Evolutionary conservation across 2,329 filamentous ascomycete genomes (phyloP), one percentile per base, ranked within the genome.

Genomic region (Chaetomium olivaceum): DNA sequence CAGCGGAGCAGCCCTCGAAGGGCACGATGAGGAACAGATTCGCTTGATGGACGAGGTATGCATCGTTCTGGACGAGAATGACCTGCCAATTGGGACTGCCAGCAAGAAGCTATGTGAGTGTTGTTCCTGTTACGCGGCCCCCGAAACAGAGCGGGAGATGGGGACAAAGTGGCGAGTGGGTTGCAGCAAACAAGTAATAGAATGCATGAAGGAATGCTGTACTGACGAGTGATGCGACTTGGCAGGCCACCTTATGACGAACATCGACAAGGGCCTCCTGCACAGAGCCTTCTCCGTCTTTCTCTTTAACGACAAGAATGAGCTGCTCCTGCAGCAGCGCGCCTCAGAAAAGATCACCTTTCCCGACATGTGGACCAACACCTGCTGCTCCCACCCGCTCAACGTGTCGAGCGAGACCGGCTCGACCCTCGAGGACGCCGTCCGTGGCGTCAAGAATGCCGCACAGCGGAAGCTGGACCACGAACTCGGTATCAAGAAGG

Each of bases 351-450:
- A 99, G 84, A 99, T 99, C 76, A 99, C 95, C 7, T 99, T 99
- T 81, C 94, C 95, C 58, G 92, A 97, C 77, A 93, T 97, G 90
- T 99, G 95, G 95, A 99, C 95, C 70, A 99, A 99, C 81, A 99
- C 95, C 36, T 99, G 95, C 85, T 99, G 95, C 84, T 99, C 95
- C 48, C 95, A 99, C 79, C 95, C 95, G 5, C 85, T 99, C 67
- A 91, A 92, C 63, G 91, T 97, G 71, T 91, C 95, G 9, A 90
- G 90, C 70, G 95, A 99, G 86, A 96, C 92, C 29, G 95, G 95
- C 69, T 86, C 88, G 36, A 90, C 90, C 71, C 83, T 99, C 52
- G 85, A 89, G 58, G 91, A 92, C 70, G 91, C 93, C 5, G 83
- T 98, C 64, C 83, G 87, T 72, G 95, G 95, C 31, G 95, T 93